Evolutionary conservation across 192 early-diverging fungal species (phyloP).

Genomic region (Polychytrium aggregatum): DNA sequence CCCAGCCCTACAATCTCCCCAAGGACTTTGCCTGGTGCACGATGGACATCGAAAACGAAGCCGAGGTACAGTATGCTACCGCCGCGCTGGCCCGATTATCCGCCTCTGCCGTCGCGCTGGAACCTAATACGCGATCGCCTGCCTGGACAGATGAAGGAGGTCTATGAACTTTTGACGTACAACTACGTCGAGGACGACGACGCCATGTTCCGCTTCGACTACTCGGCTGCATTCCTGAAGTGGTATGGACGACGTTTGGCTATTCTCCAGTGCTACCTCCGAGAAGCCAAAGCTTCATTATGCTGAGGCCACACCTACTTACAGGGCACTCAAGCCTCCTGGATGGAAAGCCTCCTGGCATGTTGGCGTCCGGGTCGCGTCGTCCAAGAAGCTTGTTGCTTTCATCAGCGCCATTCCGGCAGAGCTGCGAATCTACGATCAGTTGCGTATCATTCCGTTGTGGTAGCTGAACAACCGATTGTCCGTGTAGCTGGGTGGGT

Average conservation of each 20-base stretch:
- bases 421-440: constrained; percentile 57
- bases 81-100: background rate
- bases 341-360: constrained; percentile 84
- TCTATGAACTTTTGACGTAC: constrained; percentile 77
- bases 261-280: no score
- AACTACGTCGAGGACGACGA: constrained; percentile 99
- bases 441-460: constrained; percentile 29
- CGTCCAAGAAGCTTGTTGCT: constrained; percentile 75
- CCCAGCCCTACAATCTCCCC: constrained; percentile 77
- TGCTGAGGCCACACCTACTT: background rate
- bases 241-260: constrained; percentile 46
- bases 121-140: no score
- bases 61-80: constrained; percentile 44
- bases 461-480: no score
- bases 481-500: no score
- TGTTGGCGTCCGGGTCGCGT: constrained; percentile 76
- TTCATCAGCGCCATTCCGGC: constrained; percentile 94
- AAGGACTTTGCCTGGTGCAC: constrained; percentile 81
- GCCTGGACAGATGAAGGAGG: constrained; percentile 47
- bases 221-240: constrained; percentile 80
- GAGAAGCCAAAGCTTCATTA: background rate
- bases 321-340: constrained; percentile 84
- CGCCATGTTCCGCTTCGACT: constrained; percentile 93
- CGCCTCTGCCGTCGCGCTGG: background rate
- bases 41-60: constrained; percentile 65